Base-by-base conservation (phyloP, 768 basidiomycete species). In the Agrocybe chaxingu region DNA sequence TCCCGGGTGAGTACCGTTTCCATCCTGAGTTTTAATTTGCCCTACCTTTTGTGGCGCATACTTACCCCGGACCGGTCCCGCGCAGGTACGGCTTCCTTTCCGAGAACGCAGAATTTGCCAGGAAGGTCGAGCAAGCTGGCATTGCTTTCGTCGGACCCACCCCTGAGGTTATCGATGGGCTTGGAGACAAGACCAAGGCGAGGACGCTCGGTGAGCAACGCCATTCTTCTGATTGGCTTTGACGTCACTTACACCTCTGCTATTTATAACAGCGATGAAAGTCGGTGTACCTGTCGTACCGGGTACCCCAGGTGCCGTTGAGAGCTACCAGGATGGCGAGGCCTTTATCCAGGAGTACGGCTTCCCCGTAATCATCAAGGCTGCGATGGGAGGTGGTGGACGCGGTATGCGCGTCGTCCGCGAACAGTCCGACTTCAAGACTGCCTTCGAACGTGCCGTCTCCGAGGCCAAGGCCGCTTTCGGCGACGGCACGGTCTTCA, bases 311-410 rank as follows among this genome's bases (percentile, higher is more conserved):
- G 97, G 95, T 13, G 83, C 97, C 2, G 95, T 99, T 45, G 84
- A 63, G 1, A 69, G 75, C 0, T 97, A 89, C 73, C 64, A 81
- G 47, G 88, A 92, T 2, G 97, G 89, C 41, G 85, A 83, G 46
- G 68, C 84, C 0, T 99, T 99, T 73, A 92, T 97, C 66, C 83
- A 95, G 59, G 91, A 99, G 71, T 85, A 95, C 66, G 96, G 96
- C 10, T 97, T 97, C 75, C 96, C 96, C 62, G 93, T 99, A 48
- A 98, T 99, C 68, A 98, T 99, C 82, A 99, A 98, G 73, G 97
- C 97, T 35, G 96, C 96, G 7, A 95, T 97, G 91, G 96, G 96
- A 51, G 96, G 95, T 51, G 96, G 96, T 60, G 97, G 97, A 47
- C 92, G 96, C 59, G 97, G 97, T 53, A 99, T 98, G 97, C 90